Evolutionary conservation across 352 stramenopile genomes (phyloP).

Genomic region (Phytophthora parvispora): DNA sequence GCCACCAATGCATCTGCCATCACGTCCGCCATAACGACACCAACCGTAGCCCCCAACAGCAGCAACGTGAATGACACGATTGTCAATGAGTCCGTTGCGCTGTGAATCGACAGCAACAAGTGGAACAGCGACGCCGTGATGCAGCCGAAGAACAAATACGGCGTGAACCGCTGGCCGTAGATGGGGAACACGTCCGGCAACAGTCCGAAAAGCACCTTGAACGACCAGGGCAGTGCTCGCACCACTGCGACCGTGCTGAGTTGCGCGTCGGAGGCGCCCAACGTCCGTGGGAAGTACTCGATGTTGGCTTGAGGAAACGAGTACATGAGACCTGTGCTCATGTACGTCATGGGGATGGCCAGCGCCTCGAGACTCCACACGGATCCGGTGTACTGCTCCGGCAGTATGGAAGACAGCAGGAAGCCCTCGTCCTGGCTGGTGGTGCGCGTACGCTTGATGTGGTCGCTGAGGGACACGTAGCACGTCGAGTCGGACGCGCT

Average conservation of each 20-base stretch:
- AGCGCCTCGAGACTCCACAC: conserved; percentile 63
- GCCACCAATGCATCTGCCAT: conserved; percentile 84
- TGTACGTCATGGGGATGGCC: conserved; percentile 83
- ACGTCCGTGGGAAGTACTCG: conserved; percentile 75
- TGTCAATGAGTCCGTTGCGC: conserved; percentile 43
- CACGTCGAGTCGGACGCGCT: conserved; percentile 29
- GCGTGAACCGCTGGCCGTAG: conserved; percentile 68
- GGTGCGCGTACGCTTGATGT: conserved; percentile 28
- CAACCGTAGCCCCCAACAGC: conserved; percentile 74
- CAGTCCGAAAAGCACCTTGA: conserved; percentile 85
- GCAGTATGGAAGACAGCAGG: conserved; percentile 26
- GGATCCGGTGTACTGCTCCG: conserved; percentile 38
- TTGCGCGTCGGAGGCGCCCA: conserved; percentile 74
- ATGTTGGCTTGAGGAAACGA: conserved; percentile 80
- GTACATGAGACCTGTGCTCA: conserved; percentile 77
- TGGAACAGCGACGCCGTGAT: conserved; percentile 69
- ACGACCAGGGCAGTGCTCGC: conserved; percentile 76
- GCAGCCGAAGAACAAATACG: conserved; percentile 81
- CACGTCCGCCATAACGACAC: conserved; percentile 86
- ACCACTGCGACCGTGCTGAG: conserved; percentile 78
- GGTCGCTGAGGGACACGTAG: conserved; percentile 38
- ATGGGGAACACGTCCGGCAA: conserved; percentile 77
- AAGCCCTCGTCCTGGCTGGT: conserved; percentile 32
- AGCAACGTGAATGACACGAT: conserved; percentile 77
- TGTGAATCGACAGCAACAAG: conserved; percentile 47